Base-by-base conservation (phyloP, 73 alveolate genomes). In the Effrenium voratum region DNA sequence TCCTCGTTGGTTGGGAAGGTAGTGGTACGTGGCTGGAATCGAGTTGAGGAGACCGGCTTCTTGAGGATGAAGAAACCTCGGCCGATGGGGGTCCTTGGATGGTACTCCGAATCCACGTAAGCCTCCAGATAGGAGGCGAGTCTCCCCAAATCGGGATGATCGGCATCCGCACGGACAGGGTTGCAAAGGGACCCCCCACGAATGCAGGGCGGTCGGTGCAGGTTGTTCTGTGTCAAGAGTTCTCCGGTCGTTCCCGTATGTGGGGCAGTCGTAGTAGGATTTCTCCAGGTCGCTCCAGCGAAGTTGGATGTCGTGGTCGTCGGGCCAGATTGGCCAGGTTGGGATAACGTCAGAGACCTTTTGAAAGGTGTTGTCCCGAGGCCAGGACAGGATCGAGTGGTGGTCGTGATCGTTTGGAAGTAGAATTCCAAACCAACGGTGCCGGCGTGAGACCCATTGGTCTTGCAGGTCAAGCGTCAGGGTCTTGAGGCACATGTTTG, bases 101-200 rank as follows among this genome's bases (percentile, higher is more conserved):
- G 5, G 8, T 0, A 80, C 44, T 26, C 91, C 91, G 28, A 80
- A 44, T 5, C 91, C 91, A 1, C 68, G 55, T 2, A 41, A 30
- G 2, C 91, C 91, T n/a, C 68, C 38, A 2, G 24, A 24, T 2
- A 43, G 26, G 22, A 80, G 49, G 2, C 68, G 13, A 2, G 3
- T 12, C 8, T 28, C 38, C 26, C 49, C 15, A 32, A 80, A 34
- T 5, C 49, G 59, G n/a, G 26, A 3, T 4, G 49, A 1, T 16
- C 91, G 55, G 72, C 91, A 80, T 10, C 46, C 70, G 38, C 91
- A 80, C 22, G 91, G 91, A 55, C 91, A 80, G 1, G 45, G 49
- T 2, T 44, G 68, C 28, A 44, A 12, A 26, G 52, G n/a, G 10
- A 34, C 5, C 13, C 72, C 91, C 91, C 91, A 80, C 12, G 70